Evolutionary conservation across 2,329 filamentous ascomycete genomes (phyloP).

Genomic region (Apiospora koreana): DNA sequence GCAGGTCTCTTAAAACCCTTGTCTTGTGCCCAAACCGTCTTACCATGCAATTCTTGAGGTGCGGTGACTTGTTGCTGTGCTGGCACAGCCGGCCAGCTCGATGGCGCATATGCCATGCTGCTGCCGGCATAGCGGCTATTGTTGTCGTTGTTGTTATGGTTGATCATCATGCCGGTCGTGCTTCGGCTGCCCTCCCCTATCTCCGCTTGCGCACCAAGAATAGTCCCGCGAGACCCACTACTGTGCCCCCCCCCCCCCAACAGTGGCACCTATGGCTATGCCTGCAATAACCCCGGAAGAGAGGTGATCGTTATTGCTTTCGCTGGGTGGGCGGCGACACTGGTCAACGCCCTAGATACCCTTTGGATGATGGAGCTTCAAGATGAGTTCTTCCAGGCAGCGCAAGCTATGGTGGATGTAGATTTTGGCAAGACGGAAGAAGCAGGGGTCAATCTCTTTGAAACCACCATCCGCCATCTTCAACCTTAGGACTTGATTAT

Average conservation of each 20-base stretch:
- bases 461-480: constrained; percentile 49
- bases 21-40: background rate
- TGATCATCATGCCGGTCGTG: background rate
- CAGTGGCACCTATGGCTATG: background rate
- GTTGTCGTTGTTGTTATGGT: background rate
- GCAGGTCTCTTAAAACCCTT: background rate
- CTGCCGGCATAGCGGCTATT: background rate
- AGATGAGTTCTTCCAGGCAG: constrained; percentile 57
- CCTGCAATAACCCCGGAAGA: background rate
- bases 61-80: background rate
- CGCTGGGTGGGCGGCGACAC: constrained; percentile 52
- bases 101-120: background rate
- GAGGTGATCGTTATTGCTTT: background rate
- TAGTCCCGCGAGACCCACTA: background rate
- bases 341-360: constrained; percentile 62
- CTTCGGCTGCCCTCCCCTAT: background rate
- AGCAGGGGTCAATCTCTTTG: constrained; percentile 43
- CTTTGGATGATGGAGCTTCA: constrained; percentile 63
- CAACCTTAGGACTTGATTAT: no score
- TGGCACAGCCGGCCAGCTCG: background rate
- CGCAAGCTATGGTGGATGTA: constrained; percentile 48
- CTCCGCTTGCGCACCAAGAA: background rate
- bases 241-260: no score
- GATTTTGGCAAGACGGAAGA: constrained; percentile 48
- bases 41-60: background rate